phyloP scores from a whole-genome alignment of 1,139 yeast genomes.

The Saccharomyces hybrid region DNA sequence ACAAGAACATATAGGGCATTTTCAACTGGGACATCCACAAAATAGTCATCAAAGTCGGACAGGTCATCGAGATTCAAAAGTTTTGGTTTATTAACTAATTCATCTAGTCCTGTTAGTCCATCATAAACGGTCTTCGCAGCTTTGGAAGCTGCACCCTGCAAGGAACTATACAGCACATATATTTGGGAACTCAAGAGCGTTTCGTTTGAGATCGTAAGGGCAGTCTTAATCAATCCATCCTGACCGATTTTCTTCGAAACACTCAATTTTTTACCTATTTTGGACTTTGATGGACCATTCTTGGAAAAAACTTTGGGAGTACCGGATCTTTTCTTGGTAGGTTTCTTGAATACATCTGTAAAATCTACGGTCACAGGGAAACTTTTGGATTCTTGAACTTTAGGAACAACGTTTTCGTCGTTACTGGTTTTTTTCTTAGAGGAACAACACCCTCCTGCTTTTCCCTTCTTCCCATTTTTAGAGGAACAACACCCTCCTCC shows the following conservation, averaged over 20 bases:
- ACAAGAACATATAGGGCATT: slow-evolving; percentile 62
- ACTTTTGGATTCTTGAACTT: slow-evolving; percentile 6
- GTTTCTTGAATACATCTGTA: slow-evolving; percentile 31
- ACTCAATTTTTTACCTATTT: slow-evolving; percentile 5
- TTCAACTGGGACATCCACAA: slow-evolving; percentile 52
- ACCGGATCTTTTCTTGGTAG: slow-evolving; percentile 13
- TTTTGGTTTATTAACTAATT: slow-evolving; percentile 41
- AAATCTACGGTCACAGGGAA: slow-evolving; percentile 37
- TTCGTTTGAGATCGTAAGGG: slow-evolving; percentile 31
- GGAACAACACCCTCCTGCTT: slow-evolving; percentile 6
- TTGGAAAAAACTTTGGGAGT: slow-evolving; percentile 22
- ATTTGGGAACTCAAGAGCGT: slow-evolving; percentile 34
- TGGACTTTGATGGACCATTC: slow-evolving; percentile 20
- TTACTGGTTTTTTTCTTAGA: slow-evolving; percentile 5
- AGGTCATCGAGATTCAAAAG: slow-evolving; percentile 70
- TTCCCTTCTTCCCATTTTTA: slow-evolving; percentile 7
- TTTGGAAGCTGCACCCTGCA: slow-evolving; percentile 75
- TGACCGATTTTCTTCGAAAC: slow-evolving; percentile 5
- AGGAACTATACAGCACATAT: slow-evolving; percentile 70
- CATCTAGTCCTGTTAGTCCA: slow-evolving; percentile 29
- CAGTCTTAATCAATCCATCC: slow-evolving; percentile 22
- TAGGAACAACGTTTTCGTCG: slow-evolving; percentile 3
- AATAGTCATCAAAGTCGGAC: slow-evolving; percentile 77
- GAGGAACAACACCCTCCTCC: slow-evolving; percentile 13
- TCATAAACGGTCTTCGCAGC: slow-evolving; percentile 45